Conservation (phyloP, 768 basidiomycete species). For the Amanita pallidorosea region DNA sequence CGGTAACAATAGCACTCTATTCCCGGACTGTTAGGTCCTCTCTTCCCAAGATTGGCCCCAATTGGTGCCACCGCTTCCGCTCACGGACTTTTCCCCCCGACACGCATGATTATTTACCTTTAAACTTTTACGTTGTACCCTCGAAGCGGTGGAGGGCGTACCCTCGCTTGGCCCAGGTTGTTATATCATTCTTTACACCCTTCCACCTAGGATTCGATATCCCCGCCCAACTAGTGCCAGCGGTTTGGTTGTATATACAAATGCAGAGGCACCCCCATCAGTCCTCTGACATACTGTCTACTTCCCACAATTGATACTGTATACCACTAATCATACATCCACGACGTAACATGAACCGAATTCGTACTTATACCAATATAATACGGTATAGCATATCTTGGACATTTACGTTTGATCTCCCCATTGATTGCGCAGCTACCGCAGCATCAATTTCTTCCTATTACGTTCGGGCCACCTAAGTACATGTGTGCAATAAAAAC, state of each 20-base stretch:
- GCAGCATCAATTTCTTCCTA: too few species aligned
- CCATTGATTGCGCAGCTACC: too few species aligned
- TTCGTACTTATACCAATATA: not conserved
- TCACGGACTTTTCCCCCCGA: not conserved
- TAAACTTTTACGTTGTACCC: not conserved
- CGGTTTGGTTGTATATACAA: not conserved
- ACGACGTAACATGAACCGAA: not conserved
- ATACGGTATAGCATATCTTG: not conserved
- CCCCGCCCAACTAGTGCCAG: too few species aligned
- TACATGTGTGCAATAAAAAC: too few species aligned
- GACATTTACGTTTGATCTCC: too few species aligned
- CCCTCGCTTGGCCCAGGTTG: too few species aligned
- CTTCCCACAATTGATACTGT: not conserved
- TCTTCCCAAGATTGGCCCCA: not conserved
- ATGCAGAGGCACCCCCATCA: not conserved
- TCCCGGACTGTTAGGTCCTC: not conserved
- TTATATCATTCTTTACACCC: too few species aligned
- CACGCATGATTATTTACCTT: not conserved
- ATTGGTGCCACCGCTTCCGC: not conserved
- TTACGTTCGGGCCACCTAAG: too few species aligned
- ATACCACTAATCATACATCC: not conserved
- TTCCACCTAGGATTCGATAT: too few species aligned
- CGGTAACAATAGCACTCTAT: conserved; percentile 28
- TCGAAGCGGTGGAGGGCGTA: not conserved
- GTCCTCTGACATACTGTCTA: not conserved